Evolutionary conservation across 1,284 basidiomycete genomes (phyloP), one percentile per base, ranked within the genome.

Genomic region (Cryptococcus hybrid): DNA sequence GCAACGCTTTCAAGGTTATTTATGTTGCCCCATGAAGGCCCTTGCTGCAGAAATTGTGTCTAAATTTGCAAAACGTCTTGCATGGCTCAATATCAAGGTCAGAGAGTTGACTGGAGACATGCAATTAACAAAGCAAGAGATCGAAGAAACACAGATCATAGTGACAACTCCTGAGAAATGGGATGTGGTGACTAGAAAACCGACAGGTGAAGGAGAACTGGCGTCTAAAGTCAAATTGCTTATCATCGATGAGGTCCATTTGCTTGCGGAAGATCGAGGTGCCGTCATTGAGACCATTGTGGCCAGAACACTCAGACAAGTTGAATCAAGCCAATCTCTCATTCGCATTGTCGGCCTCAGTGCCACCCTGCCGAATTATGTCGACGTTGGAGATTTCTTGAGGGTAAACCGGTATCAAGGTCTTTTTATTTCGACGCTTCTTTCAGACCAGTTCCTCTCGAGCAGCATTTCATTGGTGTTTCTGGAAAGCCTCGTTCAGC

Each of bases 1-100:
- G 82, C 45, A 83, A 90, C 60, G 79, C 84, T 3, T 99, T 98
- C 82, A 99, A 99, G 77, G 87, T 99, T 58, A 92, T 99, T 56
- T 99, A 99, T 69, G 96, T 99, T 39, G 96, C 96, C 96, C 96
- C 0, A 99, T 99, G 93, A 99, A 99, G 75, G 96, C 96, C 3
- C 80, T 99, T 38, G 96, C 95, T 0, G 86, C 93, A 2, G 96
- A 99, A 73, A 93, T 99, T 63, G 90, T 92, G 6, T 86, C 91
- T 55, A 99, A 99, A 76, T 84, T 99, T 40, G 84, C 86, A 35
- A 97, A 89, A 79, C 83, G 96, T 42, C 80, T 99, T n/a, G 84
- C 84, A 52, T 98, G 96, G 91, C 83, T 99, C 36, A 84, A 84
- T 0, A 88, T 99, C 65, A 81, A 84, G 68, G 95, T 98, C 43